Conservation (phyloP, 2,329 filamentous ascomycete species). For the Alternaria atra region DNA sequence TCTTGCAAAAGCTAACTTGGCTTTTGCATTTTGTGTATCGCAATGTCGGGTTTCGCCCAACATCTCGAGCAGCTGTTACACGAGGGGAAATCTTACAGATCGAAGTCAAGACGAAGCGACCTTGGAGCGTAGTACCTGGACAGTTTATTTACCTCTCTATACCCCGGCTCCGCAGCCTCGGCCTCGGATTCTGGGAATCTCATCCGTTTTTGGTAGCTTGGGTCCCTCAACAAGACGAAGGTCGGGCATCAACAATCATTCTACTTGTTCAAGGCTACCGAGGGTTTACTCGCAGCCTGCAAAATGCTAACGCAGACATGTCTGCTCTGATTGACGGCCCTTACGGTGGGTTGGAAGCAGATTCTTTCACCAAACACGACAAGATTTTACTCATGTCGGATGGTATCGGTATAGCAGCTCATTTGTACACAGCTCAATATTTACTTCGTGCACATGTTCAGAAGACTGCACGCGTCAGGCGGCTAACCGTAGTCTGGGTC, state of each 20-base stretch:
- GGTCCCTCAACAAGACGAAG: not conserved
- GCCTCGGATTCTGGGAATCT: conserved; percentile 10
- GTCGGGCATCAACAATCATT: not conserved
- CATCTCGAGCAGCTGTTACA: not conserved
- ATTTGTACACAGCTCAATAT: conserved; percentile 8
- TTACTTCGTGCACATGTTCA: conserved; percentile 14
- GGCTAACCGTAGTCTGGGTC: conserved; percentile 15
- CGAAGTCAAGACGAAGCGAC: not conserved
- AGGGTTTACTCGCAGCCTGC: not conserved
- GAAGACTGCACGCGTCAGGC: conserved; percentile 13
- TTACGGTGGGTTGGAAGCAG: conserved; percentile 6
- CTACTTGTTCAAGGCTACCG: not conserved
- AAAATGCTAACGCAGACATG: not conserved
- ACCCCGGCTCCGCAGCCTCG: not conserved
- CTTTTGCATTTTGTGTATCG: not conserved
- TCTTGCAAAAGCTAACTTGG: not conserved
- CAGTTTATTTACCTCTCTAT: conserved; percentile 12
- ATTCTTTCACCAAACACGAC: conserved; percentile 6
- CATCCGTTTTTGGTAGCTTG: conserved; percentile 21
- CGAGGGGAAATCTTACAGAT: not conserved
- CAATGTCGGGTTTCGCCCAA: not conserved
- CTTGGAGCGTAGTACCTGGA: not conserved
- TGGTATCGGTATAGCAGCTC: conserved; percentile 16
- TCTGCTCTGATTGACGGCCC: not conserved
- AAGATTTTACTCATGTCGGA: conserved; percentile 17